Percentiles rank a stretch among this genome's conserved stretches.
Evolutionary conservation across 306 rosid species (phyloP).

Genomic region (Canavalia gladiata): DNA sequence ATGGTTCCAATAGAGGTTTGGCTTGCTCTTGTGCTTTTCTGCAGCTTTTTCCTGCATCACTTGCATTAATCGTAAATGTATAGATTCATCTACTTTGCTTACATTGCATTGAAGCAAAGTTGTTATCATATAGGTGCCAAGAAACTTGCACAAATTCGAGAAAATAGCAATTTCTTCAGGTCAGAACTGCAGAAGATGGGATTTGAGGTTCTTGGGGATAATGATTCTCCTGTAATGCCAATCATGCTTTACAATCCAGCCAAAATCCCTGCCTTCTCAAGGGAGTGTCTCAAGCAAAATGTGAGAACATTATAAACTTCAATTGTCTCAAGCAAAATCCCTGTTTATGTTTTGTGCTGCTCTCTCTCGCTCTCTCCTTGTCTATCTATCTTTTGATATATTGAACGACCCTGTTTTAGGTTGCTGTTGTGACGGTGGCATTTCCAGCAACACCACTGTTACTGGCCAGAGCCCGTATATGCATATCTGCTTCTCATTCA

Average conservation of each 20-base stretch:
- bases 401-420: conserved; percentile 49
- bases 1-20: conserved; percentile 85
- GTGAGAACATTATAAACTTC: conserved; percentile 54
- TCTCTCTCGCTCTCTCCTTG: too few species aligned
- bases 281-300: conserved; percentile 88
- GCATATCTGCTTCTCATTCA: conserved; percentile 94
- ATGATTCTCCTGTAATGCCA: conserved; percentile 91
- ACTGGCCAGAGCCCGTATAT: conserved; percentile 90
- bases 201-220: conserved; percentile 85
- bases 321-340: too few species aligned
- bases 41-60: not conserved
- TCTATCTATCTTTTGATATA: too few species aligned
- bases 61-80: not conserved
- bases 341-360: too few species aligned
- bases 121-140: conserved; percentile 69
- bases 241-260: conserved; percentile 95
- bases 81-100: not conserved
- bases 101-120: conserved; percentile 5
- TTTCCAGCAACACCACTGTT: conserved; percentile 95
- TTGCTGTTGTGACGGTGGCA: conserved; percentile 91
- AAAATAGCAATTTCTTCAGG: conserved; percentile 92
- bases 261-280: conserved; percentile 94
- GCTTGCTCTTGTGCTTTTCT: conserved; percentile 12
- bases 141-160: conserved; percentile 84
- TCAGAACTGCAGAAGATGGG: conserved; percentile 94